Evolutionary conservation across 2,329 filamentous ascomycete genomes (phyloP).

Genomic region (Aspergillus fijiensis): DNA sequence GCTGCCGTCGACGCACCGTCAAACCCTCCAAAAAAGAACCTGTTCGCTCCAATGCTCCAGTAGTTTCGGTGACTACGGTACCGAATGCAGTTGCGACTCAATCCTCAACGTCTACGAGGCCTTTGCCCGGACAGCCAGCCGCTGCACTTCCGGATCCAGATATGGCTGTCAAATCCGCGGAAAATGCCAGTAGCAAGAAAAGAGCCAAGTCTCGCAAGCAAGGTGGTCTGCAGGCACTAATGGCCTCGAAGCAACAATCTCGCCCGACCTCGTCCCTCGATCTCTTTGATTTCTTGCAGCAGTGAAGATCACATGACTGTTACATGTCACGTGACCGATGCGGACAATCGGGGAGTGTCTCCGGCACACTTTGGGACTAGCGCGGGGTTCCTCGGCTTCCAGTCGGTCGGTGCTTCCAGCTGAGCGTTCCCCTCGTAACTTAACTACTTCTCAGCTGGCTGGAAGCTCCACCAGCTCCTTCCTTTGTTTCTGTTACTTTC

Average conservation of each 20-base stretch:
- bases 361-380: conserved; percentile 26
- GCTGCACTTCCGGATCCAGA: conserved; percentile 9
- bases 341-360: conserved; percentile 19
- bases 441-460: not conserved
- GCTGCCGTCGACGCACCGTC: conserved; percentile 37
- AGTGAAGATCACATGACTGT: conserved; percentile 19
- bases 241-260: conserved; percentile 45
- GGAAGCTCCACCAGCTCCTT: conserved; percentile 3
- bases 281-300: conserved; percentile 56
- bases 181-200: conserved; percentile 55
- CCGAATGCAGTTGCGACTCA: conserved; percentile 11
- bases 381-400: conserved; percentile 31
- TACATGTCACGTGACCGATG: conserved; percentile 17
- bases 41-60: conserved; percentile 11
- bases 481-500: not conserved
- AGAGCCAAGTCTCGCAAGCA: conserved; percentile 56
- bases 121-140: conserved; percentile 9
- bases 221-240: conserved; percentile 54
- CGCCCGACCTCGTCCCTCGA: conserved; percentile 43
- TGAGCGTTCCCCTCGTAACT: too few relatives aligned
- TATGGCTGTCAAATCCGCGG: conserved; percentile 26
- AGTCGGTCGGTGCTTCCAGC: not conserved
- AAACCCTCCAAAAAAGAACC: conserved; percentile 23
- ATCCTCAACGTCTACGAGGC: conserved; percentile 12
- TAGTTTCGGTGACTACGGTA: conserved; percentile 13